Conservation (phyloP, 495 filamentous ascomycete genomes). For the Penicillium canescens region DNA sequence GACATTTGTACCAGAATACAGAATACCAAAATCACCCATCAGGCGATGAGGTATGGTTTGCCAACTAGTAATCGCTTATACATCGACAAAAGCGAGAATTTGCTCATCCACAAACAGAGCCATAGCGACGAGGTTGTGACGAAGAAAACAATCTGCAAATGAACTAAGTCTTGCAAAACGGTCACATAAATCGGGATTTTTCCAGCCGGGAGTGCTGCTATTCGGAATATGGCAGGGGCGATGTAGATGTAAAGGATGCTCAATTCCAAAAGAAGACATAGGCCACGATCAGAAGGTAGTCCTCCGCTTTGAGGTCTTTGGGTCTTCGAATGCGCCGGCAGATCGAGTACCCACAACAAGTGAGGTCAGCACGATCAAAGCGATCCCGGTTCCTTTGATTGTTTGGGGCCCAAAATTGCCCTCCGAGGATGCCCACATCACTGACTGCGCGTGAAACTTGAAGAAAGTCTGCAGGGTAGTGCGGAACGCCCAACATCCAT, state of each 20-base stretch:
- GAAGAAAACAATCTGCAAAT: slow-evolving; percentile 41
- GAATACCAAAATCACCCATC: slow-evolving; percentile 40
- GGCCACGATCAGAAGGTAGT: slow-evolving; percentile 27
- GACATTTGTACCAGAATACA: slow-evolving; percentile 34
- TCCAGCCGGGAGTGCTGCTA: slow-evolving; percentile 9
- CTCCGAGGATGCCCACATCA: neutral
- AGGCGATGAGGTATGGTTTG: slow-evolving; percentile 17
- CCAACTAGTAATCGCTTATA: slow-evolving; percentile 40
- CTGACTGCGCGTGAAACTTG: neutral
- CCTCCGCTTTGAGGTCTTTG: slow-evolving; percentile 27
- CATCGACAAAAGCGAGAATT: slow-evolving; percentile 44
- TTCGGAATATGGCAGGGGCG: slow-evolving; percentile 27
- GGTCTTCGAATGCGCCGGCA: slow-evolving; percentile 8
- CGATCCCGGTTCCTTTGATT: slow-evolving; percentile 22
- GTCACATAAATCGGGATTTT: slow-evolving; percentile 16
- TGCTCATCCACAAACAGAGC: slow-evolving; percentile 47
- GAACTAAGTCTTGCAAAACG: slow-evolving; percentile 21
- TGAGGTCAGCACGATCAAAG: slow-evolving; percentile 31
- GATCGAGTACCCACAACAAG: slow-evolving; percentile 23
- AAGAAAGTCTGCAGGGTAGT: neutral
- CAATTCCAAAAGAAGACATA: slow-evolving; percentile 30
- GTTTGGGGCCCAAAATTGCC: slow-evolving; percentile 12
- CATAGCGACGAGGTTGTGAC: slow-evolving; percentile 45
- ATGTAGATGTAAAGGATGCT: slow-evolving; percentile 36
- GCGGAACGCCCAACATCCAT: neutral